Percentiles rank a stretch among this genome's conserved stretches.
phyloP scores from a whole-genome alignment of 352 stramenopile genomes.

The Globisporangium ultimum region DNA sequence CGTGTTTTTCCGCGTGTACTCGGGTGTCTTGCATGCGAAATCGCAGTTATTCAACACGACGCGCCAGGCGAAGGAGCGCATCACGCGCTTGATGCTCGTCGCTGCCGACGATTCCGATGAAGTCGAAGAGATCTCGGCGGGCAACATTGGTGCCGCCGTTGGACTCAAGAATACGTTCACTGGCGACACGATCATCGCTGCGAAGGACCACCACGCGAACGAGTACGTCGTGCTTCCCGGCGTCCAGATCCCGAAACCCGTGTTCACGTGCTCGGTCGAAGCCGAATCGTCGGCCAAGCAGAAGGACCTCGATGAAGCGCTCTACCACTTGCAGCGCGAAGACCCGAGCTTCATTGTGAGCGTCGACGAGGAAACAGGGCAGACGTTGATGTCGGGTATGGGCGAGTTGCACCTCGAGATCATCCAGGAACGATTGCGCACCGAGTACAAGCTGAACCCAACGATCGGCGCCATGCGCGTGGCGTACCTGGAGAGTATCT shows the following conservation, averaged over 20 bases:
- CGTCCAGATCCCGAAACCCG: conserved; percentile 69
- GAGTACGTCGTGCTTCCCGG: conserved; percentile 47
- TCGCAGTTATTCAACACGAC: conserved; percentile 79
- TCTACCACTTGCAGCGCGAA: conserved; percentile 80
- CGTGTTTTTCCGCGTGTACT: conserved; percentile 94
- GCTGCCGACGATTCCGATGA: conserved; percentile 87
- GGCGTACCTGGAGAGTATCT: conserved; percentile 89
- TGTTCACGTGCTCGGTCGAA: conserved; percentile 92
- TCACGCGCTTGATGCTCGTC: conserved; percentile 86
- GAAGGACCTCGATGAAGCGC: conserved; percentile 81
- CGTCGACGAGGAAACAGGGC: conserved; percentile 94
- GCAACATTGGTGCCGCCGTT: conserved; percentile 91
- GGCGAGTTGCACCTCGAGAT: conserved; percentile 95
- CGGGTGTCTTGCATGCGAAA: conserved; percentile 80
- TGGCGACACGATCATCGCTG: conserved; percentile 91
- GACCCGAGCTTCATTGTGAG: conserved; percentile 97
- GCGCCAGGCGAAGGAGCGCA: conserved; percentile 49
- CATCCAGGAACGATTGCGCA: conserved; percentile 85
- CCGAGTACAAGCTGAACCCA: conserved; percentile 86
- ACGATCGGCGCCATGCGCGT: conserved; percentile 89
- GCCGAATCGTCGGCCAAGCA: conserved; percentile 84
- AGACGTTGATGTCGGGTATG: conserved; percentile 97
- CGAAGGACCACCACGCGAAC: conserved; percentile 39
- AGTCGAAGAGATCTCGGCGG: conserved; percentile 79
- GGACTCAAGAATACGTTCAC: conserved; percentile 91